Conservation (phyloP, 441 rosid species). For the Brassica hybrid region DNA sequence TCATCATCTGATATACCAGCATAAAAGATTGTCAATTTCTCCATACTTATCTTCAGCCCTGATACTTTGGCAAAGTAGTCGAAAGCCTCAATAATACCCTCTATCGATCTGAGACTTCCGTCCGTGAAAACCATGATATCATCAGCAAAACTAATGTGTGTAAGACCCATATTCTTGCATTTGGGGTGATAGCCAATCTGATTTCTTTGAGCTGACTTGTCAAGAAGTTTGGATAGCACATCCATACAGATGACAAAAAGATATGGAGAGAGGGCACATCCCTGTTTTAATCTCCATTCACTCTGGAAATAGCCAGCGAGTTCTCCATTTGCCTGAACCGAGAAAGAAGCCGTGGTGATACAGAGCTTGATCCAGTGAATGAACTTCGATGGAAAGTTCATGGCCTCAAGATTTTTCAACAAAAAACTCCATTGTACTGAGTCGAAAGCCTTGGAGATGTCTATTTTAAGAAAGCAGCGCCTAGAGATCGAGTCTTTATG, state of each 20-base stretch:
- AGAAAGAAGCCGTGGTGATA: background rate
- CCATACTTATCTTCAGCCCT: background rate
- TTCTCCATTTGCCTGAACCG: background rate
- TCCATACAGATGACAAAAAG: background rate
- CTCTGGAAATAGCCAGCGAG: background rate
- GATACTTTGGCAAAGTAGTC: background rate
- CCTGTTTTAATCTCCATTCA: background rate
- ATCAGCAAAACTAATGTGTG: background rate
- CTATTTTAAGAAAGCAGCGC: background rate
- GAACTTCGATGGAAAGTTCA: background rate
- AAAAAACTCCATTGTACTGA: background rate
- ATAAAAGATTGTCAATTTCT: no score
- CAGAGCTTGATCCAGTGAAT: background rate
- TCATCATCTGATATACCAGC: background rate
- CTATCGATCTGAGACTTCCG: background rate
- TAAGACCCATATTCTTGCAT: background rate
- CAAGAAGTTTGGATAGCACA: background rate
- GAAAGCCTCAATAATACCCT: background rate
- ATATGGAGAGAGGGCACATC: background rate
- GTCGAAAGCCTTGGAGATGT: background rate
- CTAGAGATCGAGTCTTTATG: background rate
- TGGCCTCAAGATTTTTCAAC: background rate
- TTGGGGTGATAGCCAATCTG: background rate
- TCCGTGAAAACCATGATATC: background rate
- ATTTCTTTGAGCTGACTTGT: background rate